phyloP scores from a whole-genome alignment of 331 rosid genomes.

The Phaseolus coccineus region DNA sequence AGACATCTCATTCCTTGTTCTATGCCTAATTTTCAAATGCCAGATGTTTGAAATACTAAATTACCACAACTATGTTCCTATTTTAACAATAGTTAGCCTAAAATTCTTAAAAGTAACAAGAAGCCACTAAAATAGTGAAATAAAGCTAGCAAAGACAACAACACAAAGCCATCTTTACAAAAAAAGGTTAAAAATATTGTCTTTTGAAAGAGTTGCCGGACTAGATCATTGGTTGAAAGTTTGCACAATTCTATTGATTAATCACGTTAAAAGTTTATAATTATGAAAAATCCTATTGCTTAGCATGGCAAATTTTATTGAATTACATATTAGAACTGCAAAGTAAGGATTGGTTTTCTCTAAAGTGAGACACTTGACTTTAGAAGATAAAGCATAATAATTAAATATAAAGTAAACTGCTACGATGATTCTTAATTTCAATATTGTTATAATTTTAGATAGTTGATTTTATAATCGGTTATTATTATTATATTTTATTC shows the following conservation, averaged over 20 bases:
- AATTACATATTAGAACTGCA: neutral
- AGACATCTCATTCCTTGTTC: neutral
- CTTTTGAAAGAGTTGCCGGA: neutral
- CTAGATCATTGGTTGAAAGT: neutral
- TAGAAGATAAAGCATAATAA: too few relatives aligned
- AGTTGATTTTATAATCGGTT: too few relatives aligned
- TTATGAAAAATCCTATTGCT: neutral
- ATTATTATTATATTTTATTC: too few relatives aligned
- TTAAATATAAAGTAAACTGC: too few relatives aligned
- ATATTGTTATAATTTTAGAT: too few relatives aligned
- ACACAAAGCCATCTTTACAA: neutral
- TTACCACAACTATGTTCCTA: neutral
- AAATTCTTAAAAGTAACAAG: neutral
- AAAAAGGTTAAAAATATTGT: slow-evolving; percentile 23
- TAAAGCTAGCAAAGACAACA: neutral
- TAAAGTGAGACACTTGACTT: too few relatives aligned
- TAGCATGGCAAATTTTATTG: neutral
- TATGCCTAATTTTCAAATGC: slow-evolving; percentile 10
- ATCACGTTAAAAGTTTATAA: neutral
- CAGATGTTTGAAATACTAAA: neutral
- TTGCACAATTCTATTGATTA: neutral
- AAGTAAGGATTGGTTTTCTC: too few relatives aligned
- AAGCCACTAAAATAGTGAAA: slow-evolving; percentile 1
- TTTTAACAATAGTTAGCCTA: neutral
- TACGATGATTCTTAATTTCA: too few relatives aligned